These are phyloP conservation scores for Beauveria medogensis DNA, from an alignment of 2,329 filamentous ascomycete genomes.

Conservation along the genomic window DNA sequence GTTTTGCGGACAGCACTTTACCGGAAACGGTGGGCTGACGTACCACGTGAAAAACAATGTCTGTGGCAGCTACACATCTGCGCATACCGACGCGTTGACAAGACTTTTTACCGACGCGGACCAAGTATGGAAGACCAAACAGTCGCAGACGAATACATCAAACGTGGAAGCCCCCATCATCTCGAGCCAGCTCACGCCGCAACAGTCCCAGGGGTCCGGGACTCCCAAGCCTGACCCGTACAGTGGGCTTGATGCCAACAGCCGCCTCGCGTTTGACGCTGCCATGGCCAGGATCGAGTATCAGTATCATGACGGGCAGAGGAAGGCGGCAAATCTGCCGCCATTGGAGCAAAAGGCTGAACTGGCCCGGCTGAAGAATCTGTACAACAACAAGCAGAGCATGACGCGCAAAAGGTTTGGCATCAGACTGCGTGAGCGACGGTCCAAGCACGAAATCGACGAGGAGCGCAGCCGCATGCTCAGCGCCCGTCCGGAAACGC, in stretches of 20 bases:
- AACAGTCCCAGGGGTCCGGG: background rate
- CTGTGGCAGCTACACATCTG: conserved; percentile 34
- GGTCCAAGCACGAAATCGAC: conserved; percentile 38
- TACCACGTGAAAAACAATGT: conserved; percentile 39
- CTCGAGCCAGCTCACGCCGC: background rate
- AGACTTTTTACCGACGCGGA: background rate
- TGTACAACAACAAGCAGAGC: conserved; percentile 48
- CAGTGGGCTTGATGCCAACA: background rate
- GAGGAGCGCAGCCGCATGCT: conserved; percentile 33
- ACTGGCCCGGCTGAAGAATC: conserved; percentile 40
- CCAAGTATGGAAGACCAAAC: background rate
- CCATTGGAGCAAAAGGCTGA: conserved; percentile 24
- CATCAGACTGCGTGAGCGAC: conserved; percentile 43
- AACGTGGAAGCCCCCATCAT: background rate
- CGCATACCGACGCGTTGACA: background rate
- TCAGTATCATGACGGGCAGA: conserved; percentile 30
- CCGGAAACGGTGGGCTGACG: conserved; percentile 29
- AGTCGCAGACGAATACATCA: background rate
- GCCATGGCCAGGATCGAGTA: conserved; percentile 23
- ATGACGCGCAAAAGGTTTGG: conserved; percentile 50
- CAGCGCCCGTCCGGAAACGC: conserved; percentile 4
- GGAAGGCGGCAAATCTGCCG: conserved; percentile 31
- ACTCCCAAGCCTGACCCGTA: background rate
- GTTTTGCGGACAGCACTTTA: conserved; percentile 38
- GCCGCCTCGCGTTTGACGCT: conserved; percentile 16